Evolutionary conservation across 768 basidiomycete species (phyloP).

Genomic region (Daedaleopsis nitida): DNA sequence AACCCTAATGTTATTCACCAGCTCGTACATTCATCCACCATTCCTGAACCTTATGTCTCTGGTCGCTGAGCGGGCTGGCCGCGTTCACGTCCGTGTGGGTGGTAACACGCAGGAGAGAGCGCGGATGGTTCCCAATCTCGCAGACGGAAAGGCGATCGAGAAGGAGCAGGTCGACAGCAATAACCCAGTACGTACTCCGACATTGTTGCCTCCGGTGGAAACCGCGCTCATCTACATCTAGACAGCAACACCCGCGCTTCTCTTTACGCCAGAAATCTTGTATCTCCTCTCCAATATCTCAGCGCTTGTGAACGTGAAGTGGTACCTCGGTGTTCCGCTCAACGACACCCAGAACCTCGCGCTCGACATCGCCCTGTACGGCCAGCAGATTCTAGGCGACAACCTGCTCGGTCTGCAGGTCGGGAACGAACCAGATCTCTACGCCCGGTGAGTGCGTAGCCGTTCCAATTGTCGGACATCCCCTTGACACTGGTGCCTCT

Average conservation of each 20-base stretch:
- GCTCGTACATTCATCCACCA: slow-evolving; percentile 50
- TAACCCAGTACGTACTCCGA: slow-evolving; percentile 45
- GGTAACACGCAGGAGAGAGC: slow-evolving; percentile 56
- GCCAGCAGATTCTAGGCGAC: slow-evolving; percentile 44
- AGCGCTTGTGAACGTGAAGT: slow-evolving; percentile 43
- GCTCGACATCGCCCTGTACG: slow-evolving; percentile 41
- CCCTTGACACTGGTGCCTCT: background rate
- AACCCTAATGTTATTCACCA: slow-evolving; percentile 20
- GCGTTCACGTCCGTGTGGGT: slow-evolving; percentile 42
- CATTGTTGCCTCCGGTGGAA: slow-evolving; percentile 38
- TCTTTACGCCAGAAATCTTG: slow-evolving; percentile 51
- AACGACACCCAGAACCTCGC: slow-evolving; percentile 31
- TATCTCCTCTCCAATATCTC: slow-evolving; percentile 52
- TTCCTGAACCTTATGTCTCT: slow-evolving; percentile 54
- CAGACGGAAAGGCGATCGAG: slow-evolving; percentile 51
- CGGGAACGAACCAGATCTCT: slow-evolving; percentile 63
- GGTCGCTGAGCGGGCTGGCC: slow-evolving; percentile 44
- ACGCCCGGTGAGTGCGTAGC: slow-evolving; percentile 43
- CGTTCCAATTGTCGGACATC: background rate
- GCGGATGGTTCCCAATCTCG: slow-evolving; percentile 48
- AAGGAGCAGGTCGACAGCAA: slow-evolving; percentile 46
- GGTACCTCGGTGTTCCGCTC: slow-evolving; percentile 46
- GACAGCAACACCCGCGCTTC: slow-evolving; percentile 55
- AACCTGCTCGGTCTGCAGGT: slow-evolving; percentile 49
- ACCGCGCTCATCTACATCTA: slow-evolving; percentile 34